phyloP scores from a whole-genome alignment of 106 monocot species.

The Hemerocallis citrina region DNA sequence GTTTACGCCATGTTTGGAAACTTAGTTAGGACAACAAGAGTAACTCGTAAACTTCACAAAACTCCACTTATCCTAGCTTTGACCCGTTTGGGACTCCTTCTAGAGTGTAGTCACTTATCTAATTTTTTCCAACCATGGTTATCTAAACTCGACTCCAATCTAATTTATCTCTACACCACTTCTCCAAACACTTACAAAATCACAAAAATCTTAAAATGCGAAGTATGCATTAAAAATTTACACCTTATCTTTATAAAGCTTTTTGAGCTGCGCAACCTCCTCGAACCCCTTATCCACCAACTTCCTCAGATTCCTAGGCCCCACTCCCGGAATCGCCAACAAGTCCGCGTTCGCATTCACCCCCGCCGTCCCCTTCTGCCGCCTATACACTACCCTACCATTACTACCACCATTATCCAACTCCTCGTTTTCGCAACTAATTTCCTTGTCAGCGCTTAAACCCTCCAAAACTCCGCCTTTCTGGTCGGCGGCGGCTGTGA shows the following conservation, averaged over 20 bases:
- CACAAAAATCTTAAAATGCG: not conserved
- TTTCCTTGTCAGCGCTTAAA: conserved; percentile 2
- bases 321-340: conserved; percentile 48
- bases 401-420: not conserved
- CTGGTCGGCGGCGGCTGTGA: conserved; percentile 8
- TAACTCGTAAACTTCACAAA: not conserved
- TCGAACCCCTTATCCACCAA: conserved; percentile 58
- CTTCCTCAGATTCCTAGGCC: conserved; percentile 57
- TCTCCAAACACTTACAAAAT: not conserved
- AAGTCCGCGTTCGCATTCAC: conserved; percentile 38
- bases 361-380: conserved; percentile 17
- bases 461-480: conserved; percentile 8
- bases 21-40: too few relatives aligned
- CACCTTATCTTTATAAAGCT: conserved; percentile 61
- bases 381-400: conserved; percentile 9
- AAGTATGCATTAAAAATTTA: not conserved
- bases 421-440: not conserved
- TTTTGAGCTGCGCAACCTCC: conserved; percentile 53
- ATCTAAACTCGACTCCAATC: too few relatives aligned
- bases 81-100: too few relatives aligned
- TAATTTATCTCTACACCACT: too few relatives aligned
- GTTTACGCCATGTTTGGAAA: too few relatives aligned
- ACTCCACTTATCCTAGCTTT: not conserved
- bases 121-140: too few relatives aligned
- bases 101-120: too few relatives aligned